Conservation (phyloP, 331 rosid genomes). For the Malus hybrid region DNA sequence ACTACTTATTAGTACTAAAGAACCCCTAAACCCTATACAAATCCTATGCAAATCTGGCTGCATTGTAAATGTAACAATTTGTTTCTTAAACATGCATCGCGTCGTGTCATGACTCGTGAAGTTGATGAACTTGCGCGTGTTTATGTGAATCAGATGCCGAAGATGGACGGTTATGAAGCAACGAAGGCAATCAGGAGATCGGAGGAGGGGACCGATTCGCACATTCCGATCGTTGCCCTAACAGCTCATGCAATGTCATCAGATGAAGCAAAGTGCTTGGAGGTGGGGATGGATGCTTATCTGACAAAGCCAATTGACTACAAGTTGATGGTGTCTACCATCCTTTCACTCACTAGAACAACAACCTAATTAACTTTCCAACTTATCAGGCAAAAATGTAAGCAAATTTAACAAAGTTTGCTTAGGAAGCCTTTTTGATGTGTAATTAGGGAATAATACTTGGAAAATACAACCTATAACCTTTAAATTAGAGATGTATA, state of each 20-base stretch:
- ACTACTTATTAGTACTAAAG: neutral
- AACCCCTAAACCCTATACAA: neutral
- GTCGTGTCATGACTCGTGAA: neutral
- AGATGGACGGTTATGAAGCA: constrained; percentile 98
- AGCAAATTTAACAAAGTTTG: neutral
- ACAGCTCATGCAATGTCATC: constrained; percentile 99
- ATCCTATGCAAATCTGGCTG: neutral
- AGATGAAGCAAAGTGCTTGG: constrained; percentile 97
- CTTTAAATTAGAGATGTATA: neutral
- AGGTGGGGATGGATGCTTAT: constrained; percentile 99
- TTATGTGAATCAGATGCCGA: constrained; percentile 75
- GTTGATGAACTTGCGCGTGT: neutral
- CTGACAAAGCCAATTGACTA: constrained; percentile 94
- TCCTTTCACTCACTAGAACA: constrained; percentile 75
- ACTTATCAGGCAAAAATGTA: neutral
- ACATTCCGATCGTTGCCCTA: constrained; percentile 90
- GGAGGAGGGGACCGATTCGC: constrained; percentile 58
- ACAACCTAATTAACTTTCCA: constrained; percentile 34
- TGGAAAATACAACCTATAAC: neutral
- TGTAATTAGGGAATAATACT: neutral
- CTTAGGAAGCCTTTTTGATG: neutral
- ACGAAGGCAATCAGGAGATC: constrained; percentile 86
- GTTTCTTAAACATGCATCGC: neutral
- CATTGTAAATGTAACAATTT: neutral
- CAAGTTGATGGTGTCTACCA: constrained; percentile 94